Conservation (phyloP, 2,329 filamentous ascomycete species). For the Huntiella decipiens region DNA sequence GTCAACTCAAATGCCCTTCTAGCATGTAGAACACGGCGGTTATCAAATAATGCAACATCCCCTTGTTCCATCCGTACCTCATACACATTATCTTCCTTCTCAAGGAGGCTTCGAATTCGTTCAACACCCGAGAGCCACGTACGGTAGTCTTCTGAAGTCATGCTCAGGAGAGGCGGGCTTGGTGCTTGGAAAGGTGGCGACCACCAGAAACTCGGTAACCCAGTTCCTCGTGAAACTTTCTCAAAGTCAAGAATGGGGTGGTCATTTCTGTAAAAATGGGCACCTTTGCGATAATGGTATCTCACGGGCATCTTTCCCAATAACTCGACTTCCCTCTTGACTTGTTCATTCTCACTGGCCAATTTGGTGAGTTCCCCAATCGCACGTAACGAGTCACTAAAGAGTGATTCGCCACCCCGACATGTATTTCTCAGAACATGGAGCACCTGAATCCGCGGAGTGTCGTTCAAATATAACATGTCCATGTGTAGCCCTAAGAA, state of each 20-base stretch:
- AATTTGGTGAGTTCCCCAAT: slow-evolving; percentile 23
- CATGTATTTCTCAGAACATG: slow-evolving; percentile 74
- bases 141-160: slow-evolving; percentile 11
- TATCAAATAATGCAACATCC: slow-evolving; percentile 88
- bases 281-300: slow-evolving; percentile 52
- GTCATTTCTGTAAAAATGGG: slow-evolving; percentile 39
- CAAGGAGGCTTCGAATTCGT: slow-evolving; percentile 39
- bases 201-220: slow-evolving; percentile 30
- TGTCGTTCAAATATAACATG: slow-evolving; percentile 63
- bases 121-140: neutral
- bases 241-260: slow-evolving; percentile 32
- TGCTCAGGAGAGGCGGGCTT: slow-evolving; percentile 17
- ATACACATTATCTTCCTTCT: slow-evolving; percentile 38
- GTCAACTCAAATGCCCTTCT: slow-evolving; percentile 50
- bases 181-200: slow-evolving; percentile 62
- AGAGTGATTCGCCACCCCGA: slow-evolving; percentile 67
- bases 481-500: slow-evolving; percentile 86
- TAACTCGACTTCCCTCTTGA: slow-evolving; percentile 14
- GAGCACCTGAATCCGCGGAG: slow-evolving; percentile 68
- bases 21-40: slow-evolving; percentile 69
- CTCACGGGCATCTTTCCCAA: slow-evolving; percentile 30
- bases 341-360: slow-evolving; percentile 5
- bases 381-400: slow-evolving; percentile 55
- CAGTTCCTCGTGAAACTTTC: slow-evolving; percentile 9
- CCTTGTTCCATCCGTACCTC: slow-evolving; percentile 59